These are phyloP conservation scores for Aspergillus avenaceus DNA, from an alignment of 495 filamentous ascomycete genomes.

Conservation along the genomic window DNA sequence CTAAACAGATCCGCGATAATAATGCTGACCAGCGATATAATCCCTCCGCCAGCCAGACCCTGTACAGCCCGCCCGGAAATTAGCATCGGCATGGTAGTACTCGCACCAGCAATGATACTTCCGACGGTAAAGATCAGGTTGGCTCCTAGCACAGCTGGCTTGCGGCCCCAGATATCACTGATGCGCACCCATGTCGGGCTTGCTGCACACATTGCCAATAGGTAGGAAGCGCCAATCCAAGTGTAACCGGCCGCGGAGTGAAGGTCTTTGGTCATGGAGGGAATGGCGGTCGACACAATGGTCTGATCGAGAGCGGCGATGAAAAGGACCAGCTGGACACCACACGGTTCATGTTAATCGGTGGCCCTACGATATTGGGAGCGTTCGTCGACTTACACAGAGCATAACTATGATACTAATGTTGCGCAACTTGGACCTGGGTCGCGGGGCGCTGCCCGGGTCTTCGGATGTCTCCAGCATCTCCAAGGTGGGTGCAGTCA, in stretches of 20 bases:
- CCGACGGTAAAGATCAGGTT: slow-evolving; percentile 63
- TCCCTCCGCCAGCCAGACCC: slow-evolving; percentile 66
- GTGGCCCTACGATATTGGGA: too few relatives aligned
- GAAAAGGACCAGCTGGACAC: slow-evolving; percentile 27
- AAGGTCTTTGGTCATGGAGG: slow-evolving; percentile 44
- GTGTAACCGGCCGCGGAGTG: slow-evolving; percentile 45
- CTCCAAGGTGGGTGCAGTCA: too few relatives aligned
- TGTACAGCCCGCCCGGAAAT: slow-evolving; percentile 67
- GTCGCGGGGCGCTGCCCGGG: too few relatives aligned
- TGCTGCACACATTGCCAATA: slow-evolving; percentile 21
- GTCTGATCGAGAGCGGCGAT: slow-evolving; percentile 53
- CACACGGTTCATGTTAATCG: too few relatives aligned
- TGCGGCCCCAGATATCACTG: slow-evolving; percentile 74
- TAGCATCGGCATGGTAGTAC: slow-evolving; percentile 60
- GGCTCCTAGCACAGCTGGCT: slow-evolving; percentile 61
- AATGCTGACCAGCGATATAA: slow-evolving; percentile 67
- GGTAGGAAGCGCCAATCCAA: slow-evolving; percentile 51
- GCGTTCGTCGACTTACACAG: too few relatives aligned
- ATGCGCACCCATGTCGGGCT: slow-evolving; percentile 56
- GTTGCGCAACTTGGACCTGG: too few relatives aligned
- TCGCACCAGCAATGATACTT: slow-evolving; percentile 56
- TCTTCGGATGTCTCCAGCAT: too few relatives aligned
- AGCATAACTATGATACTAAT: too few relatives aligned
- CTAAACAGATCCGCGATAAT: slow-evolving; percentile 69
- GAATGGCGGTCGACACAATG: slow-evolving; percentile 51